phyloP scores from a whole-genome alignment of 2,329 filamentous ascomycete genomes.

The Pseudomassariella vexata region DNA sequence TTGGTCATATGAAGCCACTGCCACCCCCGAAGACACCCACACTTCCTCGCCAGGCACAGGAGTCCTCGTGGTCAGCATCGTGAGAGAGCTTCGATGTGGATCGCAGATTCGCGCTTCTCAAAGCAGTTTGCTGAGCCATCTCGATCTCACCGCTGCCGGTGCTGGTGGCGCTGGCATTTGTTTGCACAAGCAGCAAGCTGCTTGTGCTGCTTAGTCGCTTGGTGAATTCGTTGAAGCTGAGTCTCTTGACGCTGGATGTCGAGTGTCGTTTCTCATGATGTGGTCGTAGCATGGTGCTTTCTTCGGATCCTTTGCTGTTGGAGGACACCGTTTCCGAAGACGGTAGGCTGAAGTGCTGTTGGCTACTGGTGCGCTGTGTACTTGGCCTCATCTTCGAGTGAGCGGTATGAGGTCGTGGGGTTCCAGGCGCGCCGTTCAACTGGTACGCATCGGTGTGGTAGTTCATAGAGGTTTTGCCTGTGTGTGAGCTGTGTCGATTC shows the following conservation, averaged over 20 bases:
- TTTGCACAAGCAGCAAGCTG: slow-evolving; percentile 53
- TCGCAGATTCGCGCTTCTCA: too few relatives aligned
- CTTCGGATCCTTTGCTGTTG: slow-evolving; percentile 25
- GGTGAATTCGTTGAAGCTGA: slow-evolving; percentile 57
- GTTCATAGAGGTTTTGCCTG: slow-evolving; percentile 23
- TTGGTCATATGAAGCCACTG: slow-evolving; percentile 41
- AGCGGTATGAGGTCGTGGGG: slow-evolving; percentile 47
- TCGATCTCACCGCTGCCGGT: slow-evolving; percentile 43
- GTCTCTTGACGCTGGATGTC: slow-evolving; percentile 47
- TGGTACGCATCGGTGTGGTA: slow-evolving; percentile 14
- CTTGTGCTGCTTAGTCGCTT: slow-evolving; percentile 56
- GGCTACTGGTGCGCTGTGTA: slow-evolving; percentile 40
- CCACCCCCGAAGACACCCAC: slow-evolving; percentile 43
- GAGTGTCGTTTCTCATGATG: slow-evolving; percentile 44
- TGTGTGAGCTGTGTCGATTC: slow-evolving; percentile 34
- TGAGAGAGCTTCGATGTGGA: too few relatives aligned
- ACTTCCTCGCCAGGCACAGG: slow-evolving; percentile 52
- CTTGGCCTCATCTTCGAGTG: slow-evolving; percentile 42
- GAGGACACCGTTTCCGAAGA: slow-evolving; percentile 15
- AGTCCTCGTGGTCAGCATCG: too few relatives aligned
- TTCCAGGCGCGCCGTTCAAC: slow-evolving; percentile 25
- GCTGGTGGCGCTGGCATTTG: slow-evolving; percentile 44
- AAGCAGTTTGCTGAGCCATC: slow-evolving; percentile 26
- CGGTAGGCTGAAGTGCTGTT: slow-evolving; percentile 34
- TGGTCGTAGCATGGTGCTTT: slow-evolving; percentile 23